Percentiles rank a stretch among this genome's conserved stretches.
Evolutionary conservation across 2,329 filamentous ascomycete genomes (phyloP).

Genomic region (Apiospora saccharicola): DNA sequence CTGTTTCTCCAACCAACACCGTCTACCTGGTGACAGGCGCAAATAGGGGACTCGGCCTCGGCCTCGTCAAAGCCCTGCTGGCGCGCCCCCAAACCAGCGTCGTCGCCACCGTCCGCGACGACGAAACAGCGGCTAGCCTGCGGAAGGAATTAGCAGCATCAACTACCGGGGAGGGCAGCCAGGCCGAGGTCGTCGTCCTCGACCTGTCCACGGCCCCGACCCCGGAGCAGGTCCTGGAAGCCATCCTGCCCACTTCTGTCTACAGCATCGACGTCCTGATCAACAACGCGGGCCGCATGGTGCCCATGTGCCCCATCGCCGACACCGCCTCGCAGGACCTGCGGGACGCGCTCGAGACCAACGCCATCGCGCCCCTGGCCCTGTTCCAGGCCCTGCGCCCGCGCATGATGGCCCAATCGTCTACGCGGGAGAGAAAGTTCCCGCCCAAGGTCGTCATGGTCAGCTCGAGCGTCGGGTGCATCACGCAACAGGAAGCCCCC

Average conservation of each 20-base stretch:
- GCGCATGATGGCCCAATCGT: constrained; percentile 41
- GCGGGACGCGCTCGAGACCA: constrained; percentile 50
- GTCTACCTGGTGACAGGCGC: constrained; percentile 50
- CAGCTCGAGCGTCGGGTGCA: constrained; percentile 46
- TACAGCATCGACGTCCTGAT: constrained; percentile 57
- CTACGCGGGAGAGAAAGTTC: too few species aligned
- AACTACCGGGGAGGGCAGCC: constrained; percentile 38
- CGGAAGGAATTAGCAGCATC: background rate
- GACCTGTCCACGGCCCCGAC: constrained; percentile 42
- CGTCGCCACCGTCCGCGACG: constrained; percentile 47
- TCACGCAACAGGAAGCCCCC: constrained; percentile 42
- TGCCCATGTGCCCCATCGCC: constrained; percentile 39
- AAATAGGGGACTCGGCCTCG: constrained; percentile 51
- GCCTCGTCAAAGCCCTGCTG: constrained; percentile 46
- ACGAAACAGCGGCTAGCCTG: constrained; percentile 26
- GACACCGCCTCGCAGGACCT: constrained; percentile 45
- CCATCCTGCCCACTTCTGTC: constrained; percentile 41
- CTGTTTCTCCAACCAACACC: constrained; percentile 32
- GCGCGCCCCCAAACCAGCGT: constrained; percentile 61
- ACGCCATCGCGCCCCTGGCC: constrained; percentile 49
- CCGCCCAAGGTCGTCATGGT: constrained; percentile 47
- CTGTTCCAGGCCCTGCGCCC: constrained; percentile 46
- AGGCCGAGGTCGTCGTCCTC: constrained; percentile 46
- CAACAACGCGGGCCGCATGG: constrained; percentile 56
- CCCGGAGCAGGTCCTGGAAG: constrained; percentile 39